phyloP scores from a whole-genome alignment of 768 basidiomycete species.

The Tylopilus subfusipes region DNA sequence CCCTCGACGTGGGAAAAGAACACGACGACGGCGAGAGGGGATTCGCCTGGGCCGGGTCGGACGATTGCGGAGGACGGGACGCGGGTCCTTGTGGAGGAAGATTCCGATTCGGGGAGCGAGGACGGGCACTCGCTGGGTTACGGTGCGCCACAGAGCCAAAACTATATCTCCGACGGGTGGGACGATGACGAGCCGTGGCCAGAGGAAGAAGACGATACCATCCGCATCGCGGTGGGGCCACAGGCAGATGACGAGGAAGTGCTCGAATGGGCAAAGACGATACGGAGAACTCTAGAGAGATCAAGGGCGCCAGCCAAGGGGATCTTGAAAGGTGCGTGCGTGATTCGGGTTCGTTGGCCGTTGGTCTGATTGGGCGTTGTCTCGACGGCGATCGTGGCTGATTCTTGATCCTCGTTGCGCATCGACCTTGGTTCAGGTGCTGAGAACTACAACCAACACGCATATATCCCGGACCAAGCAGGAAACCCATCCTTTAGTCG shows the following conservation, averaged over 20 bases:
- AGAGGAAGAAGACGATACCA: constrained; percentile 69
- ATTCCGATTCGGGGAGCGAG: constrained; percentile 58
- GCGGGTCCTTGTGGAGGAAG: constrained; percentile 64
- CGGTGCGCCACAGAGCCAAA: constrained; percentile 34
- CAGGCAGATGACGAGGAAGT: constrained; percentile 48
- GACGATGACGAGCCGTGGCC: constrained; percentile 82
- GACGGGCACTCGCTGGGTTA: constrained; percentile 42
- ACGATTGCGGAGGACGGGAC: constrained; percentile 65
- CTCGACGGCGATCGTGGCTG: background rate
- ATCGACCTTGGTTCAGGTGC: constrained; percentile 47
- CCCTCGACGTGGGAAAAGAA: constrained; percentile 80
- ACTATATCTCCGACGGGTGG: constrained; percentile 60
- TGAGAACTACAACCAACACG: constrained; percentile 61
- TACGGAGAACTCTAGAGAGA: constrained; percentile 72
- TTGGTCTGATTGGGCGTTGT: constrained; percentile 7
- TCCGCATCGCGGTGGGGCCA: constrained; percentile 37
- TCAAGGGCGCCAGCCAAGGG: constrained; percentile 67
- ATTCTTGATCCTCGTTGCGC: background rate
- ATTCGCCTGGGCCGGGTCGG: constrained; percentile 42
- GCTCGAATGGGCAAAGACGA: constrained; percentile 74
- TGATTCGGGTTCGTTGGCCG: background rate
- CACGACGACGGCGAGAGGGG: constrained; percentile 56
- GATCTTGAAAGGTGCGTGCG: constrained; percentile 69
- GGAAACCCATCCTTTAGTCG: constrained; percentile 45
- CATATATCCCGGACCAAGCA: constrained; percentile 42